These are phyloP conservation scores for Lithospermum erythrorhizon DNA, from an alignment of 257 asterid species.

Conservation along the genomic window DNA sequence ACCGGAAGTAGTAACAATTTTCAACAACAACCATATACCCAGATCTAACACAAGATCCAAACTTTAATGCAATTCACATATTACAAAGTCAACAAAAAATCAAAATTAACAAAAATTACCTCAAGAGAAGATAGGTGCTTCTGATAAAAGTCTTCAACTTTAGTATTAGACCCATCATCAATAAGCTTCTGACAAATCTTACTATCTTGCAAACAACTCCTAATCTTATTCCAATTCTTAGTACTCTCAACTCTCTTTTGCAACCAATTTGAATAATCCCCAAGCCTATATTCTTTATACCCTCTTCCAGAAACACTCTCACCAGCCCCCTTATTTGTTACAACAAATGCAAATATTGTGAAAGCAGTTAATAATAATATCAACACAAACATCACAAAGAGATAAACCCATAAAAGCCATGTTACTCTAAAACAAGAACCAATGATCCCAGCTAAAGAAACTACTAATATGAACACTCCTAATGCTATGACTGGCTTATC, in stretches of 20 bases:
- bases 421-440: slow-evolving; percentile 76
- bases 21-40: neutral
- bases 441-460: slow-evolving; percentile 70
- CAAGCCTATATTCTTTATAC: slow-evolving; percentile 69
- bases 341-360: slow-evolving; percentile 88
- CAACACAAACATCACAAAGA: slow-evolving; percentile 70
- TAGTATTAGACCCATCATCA: slow-evolving; percentile 24
- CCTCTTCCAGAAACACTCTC: slow-evolving; percentile 44
- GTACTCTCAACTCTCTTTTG: slow-evolving; percentile 53
- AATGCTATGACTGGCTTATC: slow-evolving; percentile 64
- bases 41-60: neutral
- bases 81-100: neutral
- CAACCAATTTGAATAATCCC: slow-evolving; percentile 80
- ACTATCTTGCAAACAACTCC: slow-evolving; percentile 59
- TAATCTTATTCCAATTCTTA: slow-evolving; percentile 48
- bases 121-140: slow-evolving; percentile 60
- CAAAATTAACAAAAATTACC: slow-evolving; percentile 24
- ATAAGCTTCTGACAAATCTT: slow-evolving; percentile 51
- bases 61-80: too few relatives aligned
- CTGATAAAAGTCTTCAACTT: slow-evolving; percentile 24
- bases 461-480: slow-evolving; percentile 60
- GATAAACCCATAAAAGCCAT: slow-evolving; percentile 73
- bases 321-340: slow-evolving; percentile 84
- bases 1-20: too few relatives aligned
- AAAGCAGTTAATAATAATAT: slow-evolving; percentile 54